Percentiles rank a stretch among this genome's conserved stretches.
These are phyloP conservation scores for Myrmaecium sp. DNA, from an alignment of 2,329 filamentous ascomycete species.

Conservation along the genomic window DNA sequence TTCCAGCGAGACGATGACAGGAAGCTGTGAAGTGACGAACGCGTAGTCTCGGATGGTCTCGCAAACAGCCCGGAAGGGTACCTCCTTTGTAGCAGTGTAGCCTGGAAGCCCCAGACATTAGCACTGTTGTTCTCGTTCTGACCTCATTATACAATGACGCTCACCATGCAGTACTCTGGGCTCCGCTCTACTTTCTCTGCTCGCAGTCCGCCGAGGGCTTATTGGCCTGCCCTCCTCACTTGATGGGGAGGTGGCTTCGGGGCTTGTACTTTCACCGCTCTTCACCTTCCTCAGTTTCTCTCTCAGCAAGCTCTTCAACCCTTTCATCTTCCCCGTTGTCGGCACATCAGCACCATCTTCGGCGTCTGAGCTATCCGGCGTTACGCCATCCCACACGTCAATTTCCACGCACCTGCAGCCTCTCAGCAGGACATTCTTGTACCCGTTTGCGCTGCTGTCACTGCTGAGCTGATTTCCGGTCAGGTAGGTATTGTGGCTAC, in stretches of 20 bases:
- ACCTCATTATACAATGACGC: neutral
- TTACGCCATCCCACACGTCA: conserved; percentile 74
- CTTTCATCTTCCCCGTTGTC: too few species aligned
- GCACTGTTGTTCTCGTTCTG: neutral
- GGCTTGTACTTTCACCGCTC: too few species aligned
- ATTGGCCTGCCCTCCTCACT: neutral
- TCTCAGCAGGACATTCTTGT: conserved; percentile 55
- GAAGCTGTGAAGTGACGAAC: conserved; percentile 57
- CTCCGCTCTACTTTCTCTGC: conserved; percentile 31
- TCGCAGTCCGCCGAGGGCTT: conserved; percentile 13
- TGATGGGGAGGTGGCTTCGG: neutral
- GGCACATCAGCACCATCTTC: too few species aligned
- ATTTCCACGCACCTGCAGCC: conserved; percentile 88
- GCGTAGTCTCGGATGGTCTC: conserved; percentile 61
- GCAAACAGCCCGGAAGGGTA: conserved; percentile 77
- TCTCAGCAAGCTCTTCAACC: conserved; percentile 5
- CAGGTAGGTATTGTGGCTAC: conserved; percentile 88
- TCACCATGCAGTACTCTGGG: conserved; percentile 66
- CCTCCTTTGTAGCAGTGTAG: conserved; percentile 70
- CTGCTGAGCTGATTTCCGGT: conserved; percentile 73
- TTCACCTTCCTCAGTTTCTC: conserved; percentile 17
- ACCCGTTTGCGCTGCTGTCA: conserved; percentile 59
- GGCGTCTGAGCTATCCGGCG: conserved; percentile 20
- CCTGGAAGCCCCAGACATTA: conserved; percentile 10
- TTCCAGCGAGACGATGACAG: conserved; percentile 82